Base-by-base conservation (phyloP, 1,284 basidiomycete genomes). In the Puccinia hordei region DNA sequence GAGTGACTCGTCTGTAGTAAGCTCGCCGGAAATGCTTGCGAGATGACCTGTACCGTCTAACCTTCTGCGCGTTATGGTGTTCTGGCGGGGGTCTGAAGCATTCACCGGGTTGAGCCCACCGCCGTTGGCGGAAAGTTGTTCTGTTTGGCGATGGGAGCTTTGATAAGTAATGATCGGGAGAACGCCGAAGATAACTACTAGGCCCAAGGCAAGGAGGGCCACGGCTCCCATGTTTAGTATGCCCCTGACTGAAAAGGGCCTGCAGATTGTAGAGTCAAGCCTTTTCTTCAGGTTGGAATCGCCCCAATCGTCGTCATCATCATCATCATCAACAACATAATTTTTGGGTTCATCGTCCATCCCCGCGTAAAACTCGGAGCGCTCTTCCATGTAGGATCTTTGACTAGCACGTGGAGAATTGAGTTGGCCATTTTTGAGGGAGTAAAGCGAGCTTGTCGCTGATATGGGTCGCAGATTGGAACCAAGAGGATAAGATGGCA, bases 21-120 rank as follows among this genome's bases (percentile, higher is more conserved):
- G 15, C 17, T 8, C 17, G 9, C 17, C 46, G 15, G 46, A 19
- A 49, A 17, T 55, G 22, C 2, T 24, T 24, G n/a, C 1, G 53
- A 24, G 9, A 27, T 4, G 24, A 24, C 19, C 24, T 24, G 22
- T 5, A 1, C 19, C 53, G 8, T 24, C 24, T 4, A n/a, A 55
- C 24, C 53, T 55, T 55, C 53, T 55, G 6, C n/a, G 53, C 22
- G 8, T 19, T n/a, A 55, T 55, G 13, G 57, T 59, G 33, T 59
- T 30, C 27, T 17, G 57, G 57, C 24, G 57, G 33, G 57, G 3
- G 17, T 59, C 53, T 55, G 24, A 27, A 10, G 57, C 12, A 59
- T 59, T 33, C 13, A 5, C 93, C 24, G 93, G 83, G 83, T 92
- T 92, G 82, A 87, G 49, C 19, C 38, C 73, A n/a, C 38, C n/a